A percentile compares a stretch with the other conserved stretches of the same genome.
Conservation (phyloP, 768 basidiomycete genomes). For the Termitomyces sp. region DNA sequence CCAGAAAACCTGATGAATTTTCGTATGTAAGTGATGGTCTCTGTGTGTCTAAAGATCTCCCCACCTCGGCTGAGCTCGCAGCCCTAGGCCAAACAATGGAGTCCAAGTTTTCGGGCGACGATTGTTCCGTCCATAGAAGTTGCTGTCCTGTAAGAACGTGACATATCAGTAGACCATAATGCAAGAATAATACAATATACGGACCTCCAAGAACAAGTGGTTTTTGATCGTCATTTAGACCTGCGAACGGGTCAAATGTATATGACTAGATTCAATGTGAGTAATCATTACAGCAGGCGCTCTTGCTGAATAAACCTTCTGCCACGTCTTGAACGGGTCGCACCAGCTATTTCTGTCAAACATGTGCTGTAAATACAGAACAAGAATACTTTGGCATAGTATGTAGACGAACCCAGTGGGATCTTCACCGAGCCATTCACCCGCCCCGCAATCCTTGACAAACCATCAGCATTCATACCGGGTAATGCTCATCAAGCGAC, state of each 20-base stretch:
- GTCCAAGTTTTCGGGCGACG: constrained; percentile 63
- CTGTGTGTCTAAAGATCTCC: neutral
- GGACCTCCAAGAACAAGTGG: constrained; percentile 64
- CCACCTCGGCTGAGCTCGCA: constrained; percentile 58
- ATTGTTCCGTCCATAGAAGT: constrained; percentile 71
- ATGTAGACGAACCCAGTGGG: constrained; percentile 29
- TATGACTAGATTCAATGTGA: constrained; percentile 33
- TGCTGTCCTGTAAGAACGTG: constrained; percentile 42
- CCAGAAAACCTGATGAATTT: constrained; percentile 52
- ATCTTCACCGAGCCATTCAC: constrained; percentile 57
- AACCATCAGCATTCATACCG: neutral
- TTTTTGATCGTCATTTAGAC: constrained; percentile 39
- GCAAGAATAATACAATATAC: constrained; percentile 2
- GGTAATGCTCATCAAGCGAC: neutral
- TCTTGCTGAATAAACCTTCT: constrained; percentile 35
- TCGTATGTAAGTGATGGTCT: neutral
- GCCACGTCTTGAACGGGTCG: constrained; percentile 79
- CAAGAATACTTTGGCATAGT: neutral
- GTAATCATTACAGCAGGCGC: neutral
- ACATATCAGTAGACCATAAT: neutral
- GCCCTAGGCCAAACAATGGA: constrained; percentile 68
- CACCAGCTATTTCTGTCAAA: constrained; percentile 57
- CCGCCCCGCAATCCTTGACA: constrained; percentile 60
- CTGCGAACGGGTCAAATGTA: constrained; percentile 67
- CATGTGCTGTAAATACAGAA: neutral